These are phyloP conservation scores for Taxillus chinensis DNA, from an alignment of 164 flowering plant species.

Conservation along the genomic window DNA sequence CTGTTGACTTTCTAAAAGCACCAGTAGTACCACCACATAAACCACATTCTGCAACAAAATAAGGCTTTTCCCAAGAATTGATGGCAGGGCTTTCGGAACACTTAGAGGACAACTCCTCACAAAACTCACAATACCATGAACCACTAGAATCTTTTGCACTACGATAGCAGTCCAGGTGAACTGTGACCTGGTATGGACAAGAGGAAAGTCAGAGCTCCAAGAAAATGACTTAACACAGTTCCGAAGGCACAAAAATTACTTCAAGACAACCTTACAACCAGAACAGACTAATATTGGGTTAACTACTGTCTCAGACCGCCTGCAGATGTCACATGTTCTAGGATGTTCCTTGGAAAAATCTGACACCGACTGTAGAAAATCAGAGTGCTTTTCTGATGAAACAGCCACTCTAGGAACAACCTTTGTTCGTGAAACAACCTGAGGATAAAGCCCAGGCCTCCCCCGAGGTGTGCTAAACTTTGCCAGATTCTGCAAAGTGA, in stretches of 20 bases:
- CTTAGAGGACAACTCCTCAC: constrained; percentile 55
- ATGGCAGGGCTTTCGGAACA: constrained; percentile 28
- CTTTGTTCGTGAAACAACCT: constrained; percentile 49
- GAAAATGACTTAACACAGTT: neutral
- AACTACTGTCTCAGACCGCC: constrained; percentile 61
- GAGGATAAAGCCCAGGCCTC: constrained; percentile 40
- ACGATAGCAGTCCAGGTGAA: constrained; percentile 84
- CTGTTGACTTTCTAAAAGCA: constrained; percentile 78
- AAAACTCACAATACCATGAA: constrained; percentile 90
- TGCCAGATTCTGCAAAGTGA: constrained; percentile 27
- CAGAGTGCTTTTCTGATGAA: constrained; percentile 44
- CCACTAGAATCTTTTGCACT: constrained; percentile 56
- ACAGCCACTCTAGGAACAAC: constrained; percentile 50
- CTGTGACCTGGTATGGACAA: constrained; percentile 54
- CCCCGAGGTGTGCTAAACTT: constrained; percentile 31
- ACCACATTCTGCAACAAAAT: constrained; percentile 53
- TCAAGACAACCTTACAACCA: constrained; percentile 74
- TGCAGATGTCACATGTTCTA: constrained; percentile 73
- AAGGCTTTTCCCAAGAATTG: constrained; percentile 42
- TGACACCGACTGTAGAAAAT: constrained; percentile 23
- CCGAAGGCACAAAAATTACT: neutral
- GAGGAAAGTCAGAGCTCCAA: constrained; percentile 3
- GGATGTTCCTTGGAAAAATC: constrained; percentile 45
- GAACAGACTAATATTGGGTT: constrained; percentile 71
- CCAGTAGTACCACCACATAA: constrained; percentile 81